Conservation (phyloP, 2,329 filamentous ascomycete genomes). For the Purpureocillium takamizusanense region DNA sequence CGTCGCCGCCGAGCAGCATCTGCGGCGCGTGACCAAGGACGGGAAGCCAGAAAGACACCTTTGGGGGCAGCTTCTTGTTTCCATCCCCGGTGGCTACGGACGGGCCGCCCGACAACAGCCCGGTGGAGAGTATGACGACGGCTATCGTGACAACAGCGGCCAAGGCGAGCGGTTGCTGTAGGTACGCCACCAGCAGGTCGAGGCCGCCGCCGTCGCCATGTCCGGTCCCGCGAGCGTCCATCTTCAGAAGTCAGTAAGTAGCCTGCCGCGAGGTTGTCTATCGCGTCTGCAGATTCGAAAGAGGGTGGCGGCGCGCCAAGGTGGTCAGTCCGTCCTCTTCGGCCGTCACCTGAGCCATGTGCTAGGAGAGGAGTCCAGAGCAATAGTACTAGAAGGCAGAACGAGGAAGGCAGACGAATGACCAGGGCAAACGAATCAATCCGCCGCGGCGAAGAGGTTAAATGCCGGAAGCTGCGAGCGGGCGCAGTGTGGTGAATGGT, state of each 20-base stretch:
- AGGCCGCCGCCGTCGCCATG: neutral
- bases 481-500: too few relatives aligned
- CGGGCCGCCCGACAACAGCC: constrained; percentile 2
- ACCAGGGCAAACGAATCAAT: neutral
- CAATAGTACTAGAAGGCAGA: too few relatives aligned
- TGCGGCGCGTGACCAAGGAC: constrained; percentile 25
- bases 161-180: constrained; percentile 13
- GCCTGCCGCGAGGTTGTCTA: too few relatives aligned
- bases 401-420: neutral
- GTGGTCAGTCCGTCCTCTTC: too few relatives aligned
- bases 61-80: constrained; percentile 10
- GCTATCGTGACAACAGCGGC: constrained; percentile 15
- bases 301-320: too few relatives aligned
- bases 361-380: too few relatives aligned
- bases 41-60: constrained; percentile 25
- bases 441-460: too few relatives aligned
- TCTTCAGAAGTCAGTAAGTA: neutral
- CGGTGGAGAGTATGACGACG: constrained; percentile 16
- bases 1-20: constrained; percentile 16
- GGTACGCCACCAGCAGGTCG: constrained; percentile 6
- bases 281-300: too few relatives aligned
- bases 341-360: too few relatives aligned
- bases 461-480: too few relatives aligned
- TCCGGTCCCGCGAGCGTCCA: neutral
- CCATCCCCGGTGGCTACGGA: neutral